Evolutionary conservation across 371 early-diverging fungal genomes (phyloP), one percentile per base, ranked within the genome.

Genomic region (Mortierella sp.): DNA sequence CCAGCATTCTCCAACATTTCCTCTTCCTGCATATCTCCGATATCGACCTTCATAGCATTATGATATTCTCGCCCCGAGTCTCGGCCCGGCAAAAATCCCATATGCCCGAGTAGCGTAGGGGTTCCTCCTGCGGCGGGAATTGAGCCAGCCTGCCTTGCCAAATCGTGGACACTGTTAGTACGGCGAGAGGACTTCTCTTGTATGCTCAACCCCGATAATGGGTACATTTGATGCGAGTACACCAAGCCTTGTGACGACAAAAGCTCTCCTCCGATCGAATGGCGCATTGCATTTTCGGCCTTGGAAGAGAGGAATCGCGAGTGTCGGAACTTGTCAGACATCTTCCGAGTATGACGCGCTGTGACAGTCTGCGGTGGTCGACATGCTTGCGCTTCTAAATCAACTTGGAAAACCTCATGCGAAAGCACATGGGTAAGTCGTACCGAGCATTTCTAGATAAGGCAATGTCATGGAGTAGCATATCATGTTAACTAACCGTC

Each of bases 151-250:
- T 62, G 64, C 51, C 63, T 72, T 8, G 55, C 46, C 1, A 63
- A 56, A 30, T 74, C 76, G n/a, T 74, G 76, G 18, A 74, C 65
- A 39, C 76, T 74, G 42, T 74, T 74, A 47, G 76, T 52, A 10
- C 76, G 64, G 16, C 76, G 69, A 10, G 67, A 62, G 1, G 69
- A 58, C 26, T 69, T 55, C 16, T 74, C 76, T 24, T 49, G 56
- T 13, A 41, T 9, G 2, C 14, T 19, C 1, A 46, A 43, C 28
- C 43, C 46, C 18, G 61, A 46, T 19, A 69, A 38, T 1, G 64
- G 68, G 42, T 64, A 65, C 0, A 61, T 61, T n/a, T 64, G 65
- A 34, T 74, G 62, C 2, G 76, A 34, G 27, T 68, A 69, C 3
- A 41, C 16, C 13, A 60, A 34, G 3, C 66, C 61, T 26, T 72